Percentiles rank a stretch among this genome's conserved stretches.
Conservation (phyloP, 2,329 filamentous ascomycete species). For the Fusarium sp. region DNA sequence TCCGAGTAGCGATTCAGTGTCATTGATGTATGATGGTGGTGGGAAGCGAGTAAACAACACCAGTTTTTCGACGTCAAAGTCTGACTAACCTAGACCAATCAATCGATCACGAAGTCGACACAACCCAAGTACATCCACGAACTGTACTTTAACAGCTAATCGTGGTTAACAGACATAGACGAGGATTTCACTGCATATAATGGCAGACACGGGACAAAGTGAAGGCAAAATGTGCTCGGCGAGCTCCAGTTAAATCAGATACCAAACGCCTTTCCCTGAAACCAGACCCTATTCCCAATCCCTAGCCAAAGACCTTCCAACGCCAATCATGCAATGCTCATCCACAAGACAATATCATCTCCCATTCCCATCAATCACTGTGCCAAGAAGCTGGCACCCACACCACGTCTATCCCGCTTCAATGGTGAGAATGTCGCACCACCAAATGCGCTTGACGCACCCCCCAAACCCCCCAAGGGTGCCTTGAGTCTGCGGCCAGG, state of each 20-base stretch:
- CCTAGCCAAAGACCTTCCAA: constrained; percentile 16
- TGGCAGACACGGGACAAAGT: not conserved
- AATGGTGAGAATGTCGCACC: constrained; percentile 75
- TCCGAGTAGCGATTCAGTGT: not conserved
- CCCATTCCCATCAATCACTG: not conserved
- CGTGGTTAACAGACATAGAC: not conserved
- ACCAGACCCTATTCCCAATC: not conserved
- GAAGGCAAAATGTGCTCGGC: not conserved
- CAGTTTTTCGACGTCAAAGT: not conserved
- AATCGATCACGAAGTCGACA: not conserved
- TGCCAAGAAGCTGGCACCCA: constrained; percentile 70
- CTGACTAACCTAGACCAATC: constrained; percentile 12
- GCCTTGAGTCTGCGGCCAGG: constrained; percentile 48
- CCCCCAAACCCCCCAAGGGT: constrained; percentile 54
- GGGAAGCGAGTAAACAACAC: not conserved
- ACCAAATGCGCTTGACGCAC: constrained; percentile 61
- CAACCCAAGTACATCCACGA: not conserved
- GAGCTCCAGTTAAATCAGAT: not conserved
- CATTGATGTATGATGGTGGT: not conserved
- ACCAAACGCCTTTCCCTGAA: constrained; percentile 14
- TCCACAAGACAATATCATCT: not conserved
- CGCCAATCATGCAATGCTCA: constrained; percentile 33
- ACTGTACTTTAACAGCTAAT: not conserved
- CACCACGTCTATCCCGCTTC: constrained; percentile 75
- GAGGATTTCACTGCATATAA: not conserved